Evolutionary conservation across 202 grass and related monocot genomes (phyloP).

Genomic region (Zoysia matrella): DNA sequence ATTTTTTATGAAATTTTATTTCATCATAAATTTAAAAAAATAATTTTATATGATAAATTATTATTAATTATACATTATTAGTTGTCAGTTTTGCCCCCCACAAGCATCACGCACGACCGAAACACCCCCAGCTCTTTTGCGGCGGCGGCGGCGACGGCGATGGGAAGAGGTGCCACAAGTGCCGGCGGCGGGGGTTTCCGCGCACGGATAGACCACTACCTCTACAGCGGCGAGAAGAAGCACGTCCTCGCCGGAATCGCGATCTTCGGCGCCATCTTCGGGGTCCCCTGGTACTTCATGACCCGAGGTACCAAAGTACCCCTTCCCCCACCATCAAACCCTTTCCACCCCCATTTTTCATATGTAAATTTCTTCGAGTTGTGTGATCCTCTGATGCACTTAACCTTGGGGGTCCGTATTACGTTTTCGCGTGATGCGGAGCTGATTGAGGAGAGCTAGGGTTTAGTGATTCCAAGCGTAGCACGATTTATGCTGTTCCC

Average conservation of each 20-base stretch:
- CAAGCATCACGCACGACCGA: background rate
- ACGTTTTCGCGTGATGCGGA: background rate
- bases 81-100: background rate
- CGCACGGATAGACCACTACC: slow-evolving; percentile 63
- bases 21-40: no score
- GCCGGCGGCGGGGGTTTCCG: slow-evolving; percentile 59
- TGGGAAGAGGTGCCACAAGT: slow-evolving; percentile 43
- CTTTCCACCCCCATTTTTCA: background rate
- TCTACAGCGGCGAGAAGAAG: slow-evolving; percentile 95
- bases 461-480: background rate
- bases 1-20: no score
- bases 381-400: background rate
- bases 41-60: no score
- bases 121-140: background rate
- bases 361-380: background rate
- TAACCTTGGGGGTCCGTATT: background rate
- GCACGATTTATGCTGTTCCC: background rate
- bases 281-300: slow-evolving; percentile 81
- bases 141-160: slow-evolving; percentile 16
- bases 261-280: slow-evolving; percentile 73
- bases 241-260: slow-evolving; percentile 84
- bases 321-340: background rate
- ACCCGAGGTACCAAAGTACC: slow-evolving; percentile 59
- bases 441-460: slow-evolving; percentile 30
- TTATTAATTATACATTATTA: no score